Conservation (phyloP, 1,284 basidiomycete genomes). For the Porodaedalea pini region DNA sequence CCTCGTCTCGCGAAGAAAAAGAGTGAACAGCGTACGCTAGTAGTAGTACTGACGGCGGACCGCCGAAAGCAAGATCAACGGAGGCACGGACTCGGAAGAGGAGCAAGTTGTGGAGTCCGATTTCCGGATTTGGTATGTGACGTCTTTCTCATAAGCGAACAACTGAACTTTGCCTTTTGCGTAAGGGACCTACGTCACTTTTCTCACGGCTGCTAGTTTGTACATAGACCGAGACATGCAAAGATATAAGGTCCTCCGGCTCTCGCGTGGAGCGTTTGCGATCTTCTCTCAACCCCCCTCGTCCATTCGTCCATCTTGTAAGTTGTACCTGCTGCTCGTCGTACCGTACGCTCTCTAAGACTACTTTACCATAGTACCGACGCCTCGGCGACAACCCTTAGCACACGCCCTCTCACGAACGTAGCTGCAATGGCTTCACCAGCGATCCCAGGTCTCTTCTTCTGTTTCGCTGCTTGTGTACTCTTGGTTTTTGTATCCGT, state of each 20-base stretch:
- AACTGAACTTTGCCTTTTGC: not conserved
- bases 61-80: not conserved
- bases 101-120: not conserved
- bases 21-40: too few relatives aligned
- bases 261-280: not conserved
- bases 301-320: too few relatives aligned
- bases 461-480: constrained; percentile 59
- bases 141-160: too few relatives aligned
- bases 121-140: not conserved
- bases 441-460: constrained; percentile 48
- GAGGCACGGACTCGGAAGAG: not conserved
- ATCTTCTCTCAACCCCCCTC: not conserved
- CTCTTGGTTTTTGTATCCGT: constrained; percentile 66
- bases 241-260: not conserved
- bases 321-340: too few relatives aligned
- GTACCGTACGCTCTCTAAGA: too few relatives aligned
- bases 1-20: too few relatives aligned
- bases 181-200: not conserved
- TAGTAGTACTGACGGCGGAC: too few relatives aligned
- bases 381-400: not conserved
- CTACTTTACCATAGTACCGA: too few relatives aligned
- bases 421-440: constrained; percentile 18
- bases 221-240: not conserved
- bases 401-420: not conserved
- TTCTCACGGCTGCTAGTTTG: not conserved